Conservation (phyloP, 2,329 filamentous ascomycete genomes). For the Calonectria multiphialidica region DNA sequence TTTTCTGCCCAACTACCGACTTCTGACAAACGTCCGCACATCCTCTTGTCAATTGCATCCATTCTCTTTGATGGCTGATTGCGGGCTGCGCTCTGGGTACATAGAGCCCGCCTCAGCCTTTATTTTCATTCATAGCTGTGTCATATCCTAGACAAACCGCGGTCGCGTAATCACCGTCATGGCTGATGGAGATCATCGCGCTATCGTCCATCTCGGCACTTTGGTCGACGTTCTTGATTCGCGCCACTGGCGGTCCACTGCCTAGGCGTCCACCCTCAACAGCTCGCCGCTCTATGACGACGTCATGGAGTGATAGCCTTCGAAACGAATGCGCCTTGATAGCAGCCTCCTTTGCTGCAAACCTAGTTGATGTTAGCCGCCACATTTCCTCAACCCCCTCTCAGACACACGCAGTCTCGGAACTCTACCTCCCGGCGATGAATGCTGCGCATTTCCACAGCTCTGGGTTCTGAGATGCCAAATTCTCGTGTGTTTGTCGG, state of each 20-base stretch:
- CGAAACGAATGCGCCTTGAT: conserved; percentile 78
- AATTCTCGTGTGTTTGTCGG: background rate
- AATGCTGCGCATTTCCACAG: conserved; percentile 52
- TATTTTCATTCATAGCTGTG: background rate
- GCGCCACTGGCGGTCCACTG: conserved; percentile 58
- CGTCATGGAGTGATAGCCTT: conserved; percentile 71
- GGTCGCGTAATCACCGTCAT: conserved; percentile 86
- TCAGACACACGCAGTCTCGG: background rate
- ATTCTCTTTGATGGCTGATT: no score
- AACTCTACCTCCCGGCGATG: conserved; percentile 50
- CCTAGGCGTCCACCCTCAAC: conserved; percentile 43
- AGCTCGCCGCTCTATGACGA: conserved; percentile 57
- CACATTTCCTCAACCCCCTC: background rate
- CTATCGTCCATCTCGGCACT: conserved; percentile 57
- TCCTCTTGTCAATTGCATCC: no score
- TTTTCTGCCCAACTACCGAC: no score
- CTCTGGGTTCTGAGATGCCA: conserved; percentile 29
- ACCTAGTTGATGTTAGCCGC: conserved; percentile 53
- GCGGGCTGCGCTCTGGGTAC: no score
- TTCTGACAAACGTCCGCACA: no score
- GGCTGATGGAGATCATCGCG: conserved; percentile 84
- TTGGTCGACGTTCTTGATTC: conserved; percentile 50
- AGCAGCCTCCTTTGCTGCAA: conserved; percentile 81
- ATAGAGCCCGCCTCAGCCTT: background rate
- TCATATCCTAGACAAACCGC: conserved; percentile 72